Percentiles rank a stretch among this genome's conserved stretches.
Evolutionary conservation across 495 filamentous ascomycete genomes (phyloP).

Genomic region (Penicillium canescens): DNA sequence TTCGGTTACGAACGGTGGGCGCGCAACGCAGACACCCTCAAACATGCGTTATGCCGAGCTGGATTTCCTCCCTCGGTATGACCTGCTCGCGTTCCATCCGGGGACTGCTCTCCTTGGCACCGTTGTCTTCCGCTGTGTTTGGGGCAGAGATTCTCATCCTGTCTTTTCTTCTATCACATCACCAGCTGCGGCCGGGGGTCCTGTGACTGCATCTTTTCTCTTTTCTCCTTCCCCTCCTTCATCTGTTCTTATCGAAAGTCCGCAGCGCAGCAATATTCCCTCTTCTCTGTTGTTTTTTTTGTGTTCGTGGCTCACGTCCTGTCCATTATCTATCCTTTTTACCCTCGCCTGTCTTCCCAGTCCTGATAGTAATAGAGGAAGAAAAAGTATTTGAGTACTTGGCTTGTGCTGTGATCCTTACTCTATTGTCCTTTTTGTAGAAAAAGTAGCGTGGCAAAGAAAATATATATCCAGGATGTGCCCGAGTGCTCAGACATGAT

Average conservation of each 20-base stretch:
- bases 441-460: neutral
- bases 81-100: neutral
- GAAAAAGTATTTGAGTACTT: conserved; percentile 32
- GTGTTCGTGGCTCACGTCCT: conserved; percentile 33
- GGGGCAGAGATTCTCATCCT: conserved; percentile 14
- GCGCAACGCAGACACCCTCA: conserved; percentile 7
- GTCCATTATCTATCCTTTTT: conserved; percentile 27
- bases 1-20: conserved; percentile 24
- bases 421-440: neutral
- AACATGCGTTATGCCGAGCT: neutral
- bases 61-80: neutral
- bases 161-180: conserved; percentile 24
- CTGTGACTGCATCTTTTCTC: conserved; percentile 20
- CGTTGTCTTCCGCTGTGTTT: conserved; percentile 19
- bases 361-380: conserved; percentile 40
- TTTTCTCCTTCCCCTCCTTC: conserved; percentile 20
- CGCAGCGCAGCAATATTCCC: conserved; percentile 47
- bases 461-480: no score
- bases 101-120: neutral
- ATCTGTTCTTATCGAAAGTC: conserved; percentile 43
- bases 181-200: conserved; percentile 1
- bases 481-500: no score
- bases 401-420: neutral
- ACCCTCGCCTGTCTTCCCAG: conserved; percentile 31
- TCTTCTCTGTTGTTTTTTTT: conserved; percentile 37